Evolutionary conservation across 1,139 yeast genomes (phyloP), one percentile per base, ranked within the genome.

Genomic region (Taphrina pruni): DNA sequence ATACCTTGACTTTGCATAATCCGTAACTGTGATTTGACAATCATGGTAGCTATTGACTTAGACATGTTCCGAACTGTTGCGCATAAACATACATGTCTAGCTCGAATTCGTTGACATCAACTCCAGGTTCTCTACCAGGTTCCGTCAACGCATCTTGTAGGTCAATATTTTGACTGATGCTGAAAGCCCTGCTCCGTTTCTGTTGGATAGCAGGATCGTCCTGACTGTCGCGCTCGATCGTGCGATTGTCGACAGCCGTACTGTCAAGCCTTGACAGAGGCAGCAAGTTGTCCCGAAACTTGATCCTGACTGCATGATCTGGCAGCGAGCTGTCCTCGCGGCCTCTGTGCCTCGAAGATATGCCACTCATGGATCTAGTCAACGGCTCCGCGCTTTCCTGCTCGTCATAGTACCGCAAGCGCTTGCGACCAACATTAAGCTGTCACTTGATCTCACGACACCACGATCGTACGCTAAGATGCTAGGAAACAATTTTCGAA

Each of bases 11-110:
- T 20, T 60, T 35, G 21, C 45, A 55, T 20, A 66, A 45, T 17
- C 67, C 60, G 51, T 66, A 46, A 20, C 43, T 45, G 48, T 66
- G 52, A 20, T 69, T 38, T 38, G 57, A 39, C 36, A 57, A 21
- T 6, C 60, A 41, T 56, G 60, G 50, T 56, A 17, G 17, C 58
- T 54, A 54, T 8, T 9, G 38, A 32, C 12, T 6, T 54, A 20
- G 17, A 11, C 58, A 54, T 14, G 6, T 17, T 20, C 11, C 11
- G 58, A 7, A 32, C 20, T 1, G 6, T 35, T 8, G 2, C 35
- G 26, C n/a, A 54, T 6, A 20, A 11, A 14, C 43, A 8, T 54
- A 54, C 50, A 56, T 56, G 50, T 56, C 60, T 20, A 56, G n/a
- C 12, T 56, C 60, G 50, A 56, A 36, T 26, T 56, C 41, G 20